Percentiles rank a stretch among this genome's conserved stretches.
These are phyloP conservation scores for Malassezia brasiliensis DNA, from an alignment of 1,284 basidiomycete species.

Conservation along the genomic window DNA sequence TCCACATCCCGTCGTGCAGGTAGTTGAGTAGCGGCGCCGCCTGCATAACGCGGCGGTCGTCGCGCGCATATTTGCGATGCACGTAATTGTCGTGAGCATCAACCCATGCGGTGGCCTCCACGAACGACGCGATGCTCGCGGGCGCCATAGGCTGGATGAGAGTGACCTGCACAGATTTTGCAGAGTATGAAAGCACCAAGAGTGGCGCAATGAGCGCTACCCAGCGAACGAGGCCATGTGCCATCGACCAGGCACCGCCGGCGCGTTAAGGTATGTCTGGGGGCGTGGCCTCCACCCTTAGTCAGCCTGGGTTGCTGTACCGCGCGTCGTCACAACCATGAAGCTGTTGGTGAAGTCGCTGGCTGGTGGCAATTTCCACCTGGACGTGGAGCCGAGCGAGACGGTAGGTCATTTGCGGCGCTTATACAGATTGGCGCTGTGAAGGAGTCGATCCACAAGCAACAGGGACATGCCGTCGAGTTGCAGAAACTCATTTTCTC, in stretches of 20 bases:
- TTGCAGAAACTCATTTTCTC: slow-evolving; percentile 92
- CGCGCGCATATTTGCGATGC: neutral
- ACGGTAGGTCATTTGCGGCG: neutral
- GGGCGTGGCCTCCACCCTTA: neutral
- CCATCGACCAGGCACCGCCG: too few relatives aligned
- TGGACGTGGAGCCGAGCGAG: slow-evolving; percentile 41
- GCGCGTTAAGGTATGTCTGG: too few relatives aligned
- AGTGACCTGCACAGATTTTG: too few relatives aligned
- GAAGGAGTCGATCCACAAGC: slow-evolving; percentile 73
- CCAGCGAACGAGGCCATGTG: too few relatives aligned
- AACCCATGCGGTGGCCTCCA: neutral
- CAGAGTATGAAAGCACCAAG: too few relatives aligned
- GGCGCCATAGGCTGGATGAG: too few relatives aligned
- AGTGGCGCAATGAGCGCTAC: too few relatives aligned
- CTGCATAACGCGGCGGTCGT: neutral
- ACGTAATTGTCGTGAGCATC: neutral
- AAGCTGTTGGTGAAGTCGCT: slow-evolving; percentile 45
- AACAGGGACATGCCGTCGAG: slow-evolving; percentile 65
- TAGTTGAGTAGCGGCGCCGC: neutral
- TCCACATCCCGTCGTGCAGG: neutral
- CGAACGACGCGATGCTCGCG: neutral
- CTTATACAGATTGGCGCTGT: slow-evolving; percentile 56
- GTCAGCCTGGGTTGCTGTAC: neutral
- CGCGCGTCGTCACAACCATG: slow-evolving; percentile 19
- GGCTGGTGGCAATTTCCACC: slow-evolving; percentile 44